Evolutionary conservation across 176 grass and related monocot species (phyloP).

Genomic region (Musa troglodytarum): DNA sequence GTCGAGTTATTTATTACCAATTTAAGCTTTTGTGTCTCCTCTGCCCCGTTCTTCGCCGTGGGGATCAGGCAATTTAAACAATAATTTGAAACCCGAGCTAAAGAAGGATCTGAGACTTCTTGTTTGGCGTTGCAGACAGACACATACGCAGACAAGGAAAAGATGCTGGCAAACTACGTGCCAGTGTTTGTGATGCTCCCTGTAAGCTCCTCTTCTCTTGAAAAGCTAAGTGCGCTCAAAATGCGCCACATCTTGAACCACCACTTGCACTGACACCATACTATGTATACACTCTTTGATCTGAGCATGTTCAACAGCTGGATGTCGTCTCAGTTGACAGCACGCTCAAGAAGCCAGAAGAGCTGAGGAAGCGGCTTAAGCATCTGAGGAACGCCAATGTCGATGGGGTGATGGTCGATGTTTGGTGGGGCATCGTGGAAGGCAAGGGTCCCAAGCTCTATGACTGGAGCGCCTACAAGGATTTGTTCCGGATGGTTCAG

Average conservation of each 20-base stretch:
- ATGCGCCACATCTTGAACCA: too few relatives aligned
- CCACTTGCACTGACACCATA: neutral
- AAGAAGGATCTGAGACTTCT: too few relatives aligned
- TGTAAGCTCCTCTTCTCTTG: constrained; percentile 22
- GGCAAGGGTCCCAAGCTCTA: constrained; percentile 36
- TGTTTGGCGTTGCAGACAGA: neutral
- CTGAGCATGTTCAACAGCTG: constrained; percentile 25
- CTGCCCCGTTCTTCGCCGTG: too few relatives aligned
- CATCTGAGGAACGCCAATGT: constrained; percentile 35
- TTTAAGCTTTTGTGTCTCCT: too few relatives aligned
- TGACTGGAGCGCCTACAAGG: constrained; percentile 67
- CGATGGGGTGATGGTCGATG: constrained; percentile 77
- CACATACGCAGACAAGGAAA: constrained; percentile 26
- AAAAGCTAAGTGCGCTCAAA: too few relatives aligned
- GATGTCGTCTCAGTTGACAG: constrained; percentile 36
- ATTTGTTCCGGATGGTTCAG: constrained; percentile 56
- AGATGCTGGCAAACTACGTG: constrained; percentile 57
- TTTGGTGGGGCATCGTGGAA: constrained; percentile 93
- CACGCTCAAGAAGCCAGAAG: constrained; percentile 37
- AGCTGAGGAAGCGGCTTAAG: constrained; percentile 36
- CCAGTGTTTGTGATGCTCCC: constrained; percentile 87
- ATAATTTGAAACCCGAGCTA: too few relatives aligned
- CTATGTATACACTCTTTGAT: neutral
- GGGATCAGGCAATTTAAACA: too few relatives aligned
- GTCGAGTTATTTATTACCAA: too few relatives aligned